A percentile compares a stretch with the other conserved stretches of the same genome.
phyloP scores from a whole-genome alignment of 495 filamentous ascomycete genomes.

The Annulohypoxylon bovei region DNA sequence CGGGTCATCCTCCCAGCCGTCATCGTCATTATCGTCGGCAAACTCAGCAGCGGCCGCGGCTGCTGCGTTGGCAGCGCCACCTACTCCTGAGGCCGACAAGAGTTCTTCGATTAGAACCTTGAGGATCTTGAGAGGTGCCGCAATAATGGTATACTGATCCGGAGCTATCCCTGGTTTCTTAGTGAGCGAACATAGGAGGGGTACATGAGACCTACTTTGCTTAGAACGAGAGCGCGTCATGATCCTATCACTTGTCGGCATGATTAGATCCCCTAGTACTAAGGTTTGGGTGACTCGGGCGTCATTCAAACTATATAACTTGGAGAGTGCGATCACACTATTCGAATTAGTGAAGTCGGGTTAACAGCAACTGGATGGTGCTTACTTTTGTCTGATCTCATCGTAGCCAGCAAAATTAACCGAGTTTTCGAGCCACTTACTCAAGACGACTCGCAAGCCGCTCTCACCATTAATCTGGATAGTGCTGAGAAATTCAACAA shows the following conservation, averaged over 20 bases:
- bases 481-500: slow-evolving; percentile 88
- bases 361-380: neutral
- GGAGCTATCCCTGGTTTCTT: slow-evolving; percentile 65
- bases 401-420: slow-evolving; percentile 96
- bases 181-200: slow-evolving; percentile 5
- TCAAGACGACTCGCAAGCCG: slow-evolving; percentile 85
- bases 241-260: slow-evolving; percentile 82
- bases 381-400: slow-evolving; percentile 93
- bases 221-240: slow-evolving; percentile 91
- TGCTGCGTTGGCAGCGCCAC: slow-evolving; percentile 61
- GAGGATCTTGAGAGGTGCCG: slow-evolving; percentile 90
- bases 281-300: slow-evolving; percentile 78
- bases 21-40: slow-evolving; percentile 70
- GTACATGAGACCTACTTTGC: slow-evolving; percentile 59
- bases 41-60: slow-evolving; percentile 63
- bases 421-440: slow-evolving; percentile 97
- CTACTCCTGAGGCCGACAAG: slow-evolving; percentile 64
- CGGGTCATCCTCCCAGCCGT: slow-evolving; percentile 92
- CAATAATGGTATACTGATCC: slow-evolving; percentile 87
- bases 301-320: slow-evolving; percentile 87
- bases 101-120: slow-evolving; percentile 96
- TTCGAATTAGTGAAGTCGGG: slow-evolving; percentile 49
- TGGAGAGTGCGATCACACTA: slow-evolving; percentile 89
- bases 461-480: slow-evolving; percentile 78
- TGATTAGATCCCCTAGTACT: slow-evolving; percentile 91